Conservation (phyloP, 768 basidiomycete genomes). For the button mushroom (Agaricus bisporus) region DNA sequence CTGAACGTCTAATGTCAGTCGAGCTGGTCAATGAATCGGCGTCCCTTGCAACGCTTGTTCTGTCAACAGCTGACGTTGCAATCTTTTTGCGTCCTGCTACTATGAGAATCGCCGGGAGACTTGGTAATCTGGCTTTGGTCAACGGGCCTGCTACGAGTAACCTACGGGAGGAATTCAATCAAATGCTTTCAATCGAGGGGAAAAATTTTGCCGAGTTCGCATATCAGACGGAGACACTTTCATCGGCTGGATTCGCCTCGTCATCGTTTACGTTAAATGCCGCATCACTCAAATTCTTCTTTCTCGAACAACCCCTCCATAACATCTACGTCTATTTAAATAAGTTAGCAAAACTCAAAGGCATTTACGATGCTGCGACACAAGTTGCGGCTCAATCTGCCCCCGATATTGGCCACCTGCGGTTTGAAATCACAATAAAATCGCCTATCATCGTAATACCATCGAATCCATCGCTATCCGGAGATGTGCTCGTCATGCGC, state of each 20-base stretch:
- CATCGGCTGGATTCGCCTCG: slow-evolving; percentile 65
- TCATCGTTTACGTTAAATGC: slow-evolving; percentile 76
- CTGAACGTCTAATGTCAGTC: slow-evolving; percentile 36
- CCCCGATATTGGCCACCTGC: slow-evolving; percentile 90
- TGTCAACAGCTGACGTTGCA: slow-evolving; percentile 86
- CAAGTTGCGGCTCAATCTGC: slow-evolving; percentile 89
- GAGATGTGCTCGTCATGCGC: slow-evolving; percentile 70
- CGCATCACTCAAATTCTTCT: slow-evolving; percentile 87
- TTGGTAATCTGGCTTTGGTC: slow-evolving; percentile 77
- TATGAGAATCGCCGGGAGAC: slow-evolving; percentile 69
- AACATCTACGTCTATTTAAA: slow-evolving; percentile 77
- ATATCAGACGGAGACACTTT: slow-evolving; percentile 83
- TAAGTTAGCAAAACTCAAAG: slow-evolving; percentile 88
- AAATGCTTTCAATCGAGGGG: slow-evolving; percentile 90
- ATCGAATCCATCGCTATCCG: slow-evolving; percentile 49
- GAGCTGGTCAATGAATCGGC: slow-evolving; percentile 64
- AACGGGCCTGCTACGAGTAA: slow-evolving; percentile 58
- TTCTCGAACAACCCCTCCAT: slow-evolving; percentile 87
- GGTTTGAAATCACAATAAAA: slow-evolving; percentile 85
- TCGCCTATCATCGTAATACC: slow-evolving; percentile 92
- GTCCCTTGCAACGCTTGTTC: slow-evolving; percentile 78
- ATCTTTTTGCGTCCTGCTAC: slow-evolving; percentile 68
- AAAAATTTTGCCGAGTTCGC: slow-evolving; percentile 90
- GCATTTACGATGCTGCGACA: slow-evolving; percentile 89
- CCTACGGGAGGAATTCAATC: slow-evolving; percentile 65